These are phyloP conservation scores for Haplosporangium gracile DNA, from an alignment of 192 early-diverging fungal genomes.

Conservation along the genomic window DNA sequence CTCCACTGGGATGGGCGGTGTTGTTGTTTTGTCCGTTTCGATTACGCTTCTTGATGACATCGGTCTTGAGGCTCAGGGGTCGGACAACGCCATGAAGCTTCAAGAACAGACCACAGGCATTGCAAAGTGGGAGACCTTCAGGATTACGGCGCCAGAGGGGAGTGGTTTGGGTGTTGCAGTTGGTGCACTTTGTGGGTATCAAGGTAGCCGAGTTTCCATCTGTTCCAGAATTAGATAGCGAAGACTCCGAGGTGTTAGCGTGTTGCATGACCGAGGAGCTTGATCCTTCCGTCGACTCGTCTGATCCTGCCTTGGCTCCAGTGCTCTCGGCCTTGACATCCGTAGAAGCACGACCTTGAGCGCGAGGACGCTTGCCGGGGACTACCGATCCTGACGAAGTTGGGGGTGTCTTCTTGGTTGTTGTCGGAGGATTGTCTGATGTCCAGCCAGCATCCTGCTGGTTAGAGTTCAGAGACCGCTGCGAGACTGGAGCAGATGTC, in stretches of 20 bases:
- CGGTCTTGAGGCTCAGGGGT: conserved; percentile 90
- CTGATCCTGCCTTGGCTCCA: conserved; percentile 10
- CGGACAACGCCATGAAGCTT: conserved; percentile 94
- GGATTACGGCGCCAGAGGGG: conserved; percentile 96
- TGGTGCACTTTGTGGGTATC: conserved; percentile 74
- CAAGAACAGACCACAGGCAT: conserved; percentile 96
- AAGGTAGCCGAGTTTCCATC: conserved; percentile 31
- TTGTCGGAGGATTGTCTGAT: conserved; percentile 14
- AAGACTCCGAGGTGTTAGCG: conserved; percentile 29
- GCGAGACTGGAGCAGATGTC: conserved; percentile 5
- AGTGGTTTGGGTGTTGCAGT: conserved; percentile 93
- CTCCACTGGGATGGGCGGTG: conserved; percentile 13
- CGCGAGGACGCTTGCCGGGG: conserved; percentile 50
- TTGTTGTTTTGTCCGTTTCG: conserved; percentile 62
- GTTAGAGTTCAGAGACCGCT: conserved; percentile 6
- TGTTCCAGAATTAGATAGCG: conserved; percentile 23
- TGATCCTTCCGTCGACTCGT: conserved; percentile 8
- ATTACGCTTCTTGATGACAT: conserved; percentile 93
- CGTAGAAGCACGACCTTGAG: conserved; percentile 31
- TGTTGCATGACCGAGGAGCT: conserved; percentile 20
- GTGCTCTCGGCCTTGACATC: conserved; percentile 24
- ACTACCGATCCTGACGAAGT: conserved; percentile 38
- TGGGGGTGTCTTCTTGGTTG: conserved; percentile 48
- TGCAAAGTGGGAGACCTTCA: conserved; percentile 92
- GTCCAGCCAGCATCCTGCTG: conserved; percentile 24